Conservation (phyloP, 2,329 filamentous ascomycete genomes). For the Plenodomus biglobosus region DNA sequence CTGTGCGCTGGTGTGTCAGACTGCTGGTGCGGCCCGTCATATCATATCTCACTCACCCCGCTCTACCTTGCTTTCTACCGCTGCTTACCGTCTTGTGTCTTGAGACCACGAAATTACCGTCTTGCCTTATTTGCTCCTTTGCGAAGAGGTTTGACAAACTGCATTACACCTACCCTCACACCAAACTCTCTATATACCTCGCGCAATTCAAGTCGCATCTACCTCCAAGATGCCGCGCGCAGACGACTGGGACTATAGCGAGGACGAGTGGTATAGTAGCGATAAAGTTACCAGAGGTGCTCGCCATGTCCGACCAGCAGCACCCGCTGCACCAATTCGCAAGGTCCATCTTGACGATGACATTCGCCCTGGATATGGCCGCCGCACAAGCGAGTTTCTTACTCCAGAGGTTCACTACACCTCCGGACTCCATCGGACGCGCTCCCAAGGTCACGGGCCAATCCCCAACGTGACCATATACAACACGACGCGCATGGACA, state of each 20-base stretch:
- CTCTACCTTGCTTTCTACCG: constrained; percentile 11
- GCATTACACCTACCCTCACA: not conserved
- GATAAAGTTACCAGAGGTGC: constrained; percentile 26
- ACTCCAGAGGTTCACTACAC: constrained; percentile 31
- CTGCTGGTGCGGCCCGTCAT: constrained; percentile 23
- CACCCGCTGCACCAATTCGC: constrained; percentile 16
- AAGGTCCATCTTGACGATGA: constrained; percentile 19
- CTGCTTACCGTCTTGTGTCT: not conserved
- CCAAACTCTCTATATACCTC: not conserved
- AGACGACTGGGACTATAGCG: constrained; percentile 31
- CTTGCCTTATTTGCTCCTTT: constrained; percentile 13
- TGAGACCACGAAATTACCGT: constrained; percentile 11
- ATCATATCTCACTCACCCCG: constrained; percentile 14
- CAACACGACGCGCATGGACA: constrained; percentile 48
- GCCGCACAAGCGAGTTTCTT: constrained; percentile 35
- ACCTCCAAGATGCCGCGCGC: constrained; percentile 24
- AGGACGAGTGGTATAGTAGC: constrained; percentile 35
- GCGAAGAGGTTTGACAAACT: not conserved
- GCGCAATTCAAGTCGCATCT: not conserved
- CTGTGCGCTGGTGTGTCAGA: constrained; percentile 23
- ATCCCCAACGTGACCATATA: constrained; percentile 52
- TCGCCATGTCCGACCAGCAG: constrained; percentile 32
- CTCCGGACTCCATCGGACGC: constrained; percentile 47
- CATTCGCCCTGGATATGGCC: constrained; percentile 21
- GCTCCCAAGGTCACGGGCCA: constrained; percentile 48